Evolutionary conservation across 2,329 filamentous ascomycete genomes (phyloP).

Genomic region (Phialophora tarda): DNA sequence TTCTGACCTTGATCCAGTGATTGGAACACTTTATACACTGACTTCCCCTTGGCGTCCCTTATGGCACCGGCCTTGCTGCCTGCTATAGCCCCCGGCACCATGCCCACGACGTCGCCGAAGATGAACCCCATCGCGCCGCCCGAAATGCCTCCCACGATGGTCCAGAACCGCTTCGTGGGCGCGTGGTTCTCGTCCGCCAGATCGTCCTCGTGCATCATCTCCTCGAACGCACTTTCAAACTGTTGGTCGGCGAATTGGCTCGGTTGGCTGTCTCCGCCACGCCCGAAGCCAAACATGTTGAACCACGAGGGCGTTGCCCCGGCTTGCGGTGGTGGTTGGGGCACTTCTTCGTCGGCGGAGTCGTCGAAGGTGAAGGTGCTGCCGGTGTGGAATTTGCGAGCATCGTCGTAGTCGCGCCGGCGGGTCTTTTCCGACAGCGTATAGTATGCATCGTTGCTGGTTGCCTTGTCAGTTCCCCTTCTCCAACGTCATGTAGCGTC

Average conservation of each 20-base stretch:
- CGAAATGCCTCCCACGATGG: conserved; percentile 79
- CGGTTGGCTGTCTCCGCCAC: conserved; percentile 40
- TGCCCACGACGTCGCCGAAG: conserved; percentile 86
- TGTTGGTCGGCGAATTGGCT: conserved; percentile 72
- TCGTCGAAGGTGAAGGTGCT: conserved; percentile 56
- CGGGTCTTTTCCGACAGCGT: conserved; percentile 80
- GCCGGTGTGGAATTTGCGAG: conserved; percentile 65
- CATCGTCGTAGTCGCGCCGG: conserved; percentile 81
- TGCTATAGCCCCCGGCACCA: conserved; percentile 87
- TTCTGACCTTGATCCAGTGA: conserved; percentile 84
- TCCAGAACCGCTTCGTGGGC: conserved; percentile 81
- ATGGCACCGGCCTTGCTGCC: conserved; percentile 91
- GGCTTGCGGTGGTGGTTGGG: conserved; percentile 40
- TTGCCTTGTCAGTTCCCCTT: background rate
- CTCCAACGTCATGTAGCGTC: background rate
- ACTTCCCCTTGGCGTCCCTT: conserved; percentile 89
- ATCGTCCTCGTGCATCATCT: conserved; percentile 86
- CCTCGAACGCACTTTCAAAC: conserved; percentile 85
- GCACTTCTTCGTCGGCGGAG: conserved; percentile 47
- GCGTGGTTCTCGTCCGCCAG: conserved; percentile 69
- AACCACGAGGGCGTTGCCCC: conserved; percentile 74
- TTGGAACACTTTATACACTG: conserved; percentile 87
- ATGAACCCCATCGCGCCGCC: conserved; percentile 95
- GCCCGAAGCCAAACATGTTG: conserved; percentile 64
- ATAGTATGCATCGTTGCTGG: conserved; percentile 84